Base-by-base conservation (phyloP, 192 early-diverging fungal species). In the Entomortierella parvispora region DNA sequence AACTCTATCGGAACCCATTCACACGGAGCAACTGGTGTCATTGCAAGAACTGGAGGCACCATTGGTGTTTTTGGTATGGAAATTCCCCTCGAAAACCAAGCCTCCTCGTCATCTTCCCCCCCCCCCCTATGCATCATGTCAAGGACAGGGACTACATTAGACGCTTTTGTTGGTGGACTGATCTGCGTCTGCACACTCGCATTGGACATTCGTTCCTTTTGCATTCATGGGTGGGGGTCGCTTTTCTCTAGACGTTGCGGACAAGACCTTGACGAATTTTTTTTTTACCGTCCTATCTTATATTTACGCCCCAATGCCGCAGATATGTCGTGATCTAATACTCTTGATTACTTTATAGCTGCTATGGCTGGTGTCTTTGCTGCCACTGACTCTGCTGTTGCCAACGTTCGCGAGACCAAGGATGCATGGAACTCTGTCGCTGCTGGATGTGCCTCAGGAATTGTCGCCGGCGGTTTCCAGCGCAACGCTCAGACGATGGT, bases 361-460 rank as follows among this genome's bases (percentile, higher is more conserved):
- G 90, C 89, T 22, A 89, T 93, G 85, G 92, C 91, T 55, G 92
- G 92, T 78, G 82, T 92, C 34, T 93, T 90, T 88, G 85, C 91
- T 34, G 87, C 85, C 33, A 89, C 87, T 47, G 90, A 90, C 58
- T 82, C 86, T 23, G 80, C 83, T 22, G 79, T 81, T 18, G 65
- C 82, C 22, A 81, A 88, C 62, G 69, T 87, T 57, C 90, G 92
- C 60, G 83, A 84, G 64, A 84, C 88, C 57, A 89, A 91, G 58
- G 92, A 93, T 78, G 83, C 86, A 75, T 79, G 86, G 58, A 93
- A 93, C 78, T 85, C 89, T 60, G 89, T 82, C 25, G 81, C 87
- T 55, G 92, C 87, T 63, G 92, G 92, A 46, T 91, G 92, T 68
- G 89, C 90, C 25, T 84, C 92, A 43, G 92, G 92, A 77, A 50